These are phyloP conservation scores for Inga oerstediana DNA, from an alignment of 306 rosid species.

Conservation along the genomic window DNA sequence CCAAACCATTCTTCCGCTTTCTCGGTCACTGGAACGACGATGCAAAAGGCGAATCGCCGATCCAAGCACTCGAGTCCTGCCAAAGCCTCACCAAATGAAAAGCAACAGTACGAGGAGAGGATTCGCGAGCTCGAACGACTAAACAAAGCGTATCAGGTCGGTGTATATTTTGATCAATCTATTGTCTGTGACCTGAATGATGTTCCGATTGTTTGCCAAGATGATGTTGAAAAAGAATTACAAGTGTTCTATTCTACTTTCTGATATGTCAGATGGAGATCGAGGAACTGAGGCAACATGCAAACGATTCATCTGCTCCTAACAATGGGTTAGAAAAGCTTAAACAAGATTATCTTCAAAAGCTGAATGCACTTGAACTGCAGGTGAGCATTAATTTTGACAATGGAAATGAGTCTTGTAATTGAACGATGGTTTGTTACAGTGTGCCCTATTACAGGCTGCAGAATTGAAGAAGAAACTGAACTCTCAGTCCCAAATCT, in stretches of 20 bases:
- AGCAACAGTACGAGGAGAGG: conserved; percentile 43
- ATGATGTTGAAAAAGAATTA: conserved; percentile 21
- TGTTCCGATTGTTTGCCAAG: conserved; percentile 21
- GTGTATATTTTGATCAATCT: not conserved
- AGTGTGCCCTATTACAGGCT: conserved; percentile 50
- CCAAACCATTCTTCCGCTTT: not conserved
- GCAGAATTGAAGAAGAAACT: conserved; percentile 73
- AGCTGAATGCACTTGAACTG: conserved; percentile 76
- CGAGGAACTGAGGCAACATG: conserved; percentile 60
- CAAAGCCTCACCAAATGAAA: conserved; percentile 44
- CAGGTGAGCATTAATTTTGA: conserved; percentile 55
- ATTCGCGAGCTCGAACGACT: conserved; percentile 60
- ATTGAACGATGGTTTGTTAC: not conserved
- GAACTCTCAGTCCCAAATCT: conserved; percentile 74
- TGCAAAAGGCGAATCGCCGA: conserved; percentile 74
- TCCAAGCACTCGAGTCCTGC: conserved; percentile 59
- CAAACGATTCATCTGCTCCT: conserved; percentile 47
- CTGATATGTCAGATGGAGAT: conserved; percentile 65
- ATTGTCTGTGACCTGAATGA: conserved; percentile 24
- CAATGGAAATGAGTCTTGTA: conserved; percentile 5
- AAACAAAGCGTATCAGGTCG: conserved; percentile 70
- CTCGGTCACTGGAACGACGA: conserved; percentile 44
- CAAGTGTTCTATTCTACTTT: not conserved
- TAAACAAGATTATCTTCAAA: conserved; percentile 78
- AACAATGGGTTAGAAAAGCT: conserved; percentile 63